Percentiles rank a stretch among this genome's conserved stretches.
phyloP scores from a whole-genome alignment of 2,329 filamentous ascomycete genomes.

The Colletotrichum sp. region DNA sequence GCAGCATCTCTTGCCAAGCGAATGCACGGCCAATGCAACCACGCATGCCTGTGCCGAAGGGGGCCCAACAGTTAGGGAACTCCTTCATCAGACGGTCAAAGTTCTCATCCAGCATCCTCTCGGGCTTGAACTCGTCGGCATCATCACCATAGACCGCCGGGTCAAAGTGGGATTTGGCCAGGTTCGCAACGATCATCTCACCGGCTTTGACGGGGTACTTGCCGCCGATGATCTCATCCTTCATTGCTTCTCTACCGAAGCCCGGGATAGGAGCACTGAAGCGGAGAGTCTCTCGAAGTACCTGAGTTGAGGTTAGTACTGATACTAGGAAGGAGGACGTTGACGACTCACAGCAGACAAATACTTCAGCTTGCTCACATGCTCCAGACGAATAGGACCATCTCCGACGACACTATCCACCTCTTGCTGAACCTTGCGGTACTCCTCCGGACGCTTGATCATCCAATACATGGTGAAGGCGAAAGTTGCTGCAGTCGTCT shows the following conservation, averaged over 20 bases:
- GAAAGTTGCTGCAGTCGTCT: constrained; percentile 72
- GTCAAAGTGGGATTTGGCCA: constrained; percentile 59
- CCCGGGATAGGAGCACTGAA: constrained; percentile 30
- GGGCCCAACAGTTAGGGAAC: constrained; percentile 48
- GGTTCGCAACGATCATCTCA: constrained; percentile 47
- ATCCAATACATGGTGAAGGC: constrained; percentile 71
- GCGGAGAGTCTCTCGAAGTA: constrained; percentile 60
- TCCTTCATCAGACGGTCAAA: constrained; percentile 40
- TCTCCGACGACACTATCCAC: constrained; percentile 69
- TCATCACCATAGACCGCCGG: constrained; percentile 61
- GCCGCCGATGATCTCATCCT: constrained; percentile 53
- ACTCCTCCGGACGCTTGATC: constrained; percentile 65
- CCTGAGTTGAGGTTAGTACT: background rate
- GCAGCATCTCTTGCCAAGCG: constrained; percentile 57
- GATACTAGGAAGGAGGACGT: background rate
- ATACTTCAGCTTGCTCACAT: constrained; percentile 68
- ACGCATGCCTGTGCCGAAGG: constrained; percentile 58
- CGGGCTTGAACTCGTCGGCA: constrained; percentile 62
- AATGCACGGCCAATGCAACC: constrained; percentile 59
- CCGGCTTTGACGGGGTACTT: constrained; percentile 57
- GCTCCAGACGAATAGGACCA: constrained; percentile 59
- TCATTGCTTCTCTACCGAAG: constrained; percentile 31
- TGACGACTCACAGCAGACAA: constrained; percentile 51
- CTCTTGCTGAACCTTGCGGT: constrained; percentile 68
- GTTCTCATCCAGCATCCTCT: constrained; percentile 65